These are phyloP conservation scores for Neopestalotiopsis rosae DNA, from an alignment of 2,329 filamentous ascomycete genomes.

Conservation along the genomic window DNA sequence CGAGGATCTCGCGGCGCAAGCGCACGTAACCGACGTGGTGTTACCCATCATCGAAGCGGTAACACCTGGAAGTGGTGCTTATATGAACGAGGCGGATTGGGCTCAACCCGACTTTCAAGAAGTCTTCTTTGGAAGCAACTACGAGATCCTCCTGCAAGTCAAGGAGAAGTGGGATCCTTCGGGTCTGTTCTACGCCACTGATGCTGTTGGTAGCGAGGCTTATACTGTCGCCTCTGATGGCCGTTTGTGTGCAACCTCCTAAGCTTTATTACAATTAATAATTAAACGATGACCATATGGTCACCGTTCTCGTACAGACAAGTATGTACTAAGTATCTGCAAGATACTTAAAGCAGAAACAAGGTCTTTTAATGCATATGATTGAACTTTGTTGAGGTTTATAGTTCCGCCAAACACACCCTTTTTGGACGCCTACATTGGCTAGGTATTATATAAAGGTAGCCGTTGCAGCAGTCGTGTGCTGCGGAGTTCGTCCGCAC, in stretches of 20 bases:
- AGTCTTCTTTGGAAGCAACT: constrained; percentile 43
- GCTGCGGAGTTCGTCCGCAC: no score
- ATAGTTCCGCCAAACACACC: no score
- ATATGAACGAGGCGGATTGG: constrained; percentile 49
- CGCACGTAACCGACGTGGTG: constrained; percentile 36
- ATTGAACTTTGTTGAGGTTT: no score
- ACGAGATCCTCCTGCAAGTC: constrained; percentile 37
- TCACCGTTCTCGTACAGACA: no score
- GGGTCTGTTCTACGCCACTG: constrained; percentile 44
- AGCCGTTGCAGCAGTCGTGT: no score
- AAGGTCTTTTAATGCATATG: no score
- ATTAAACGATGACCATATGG: no score
- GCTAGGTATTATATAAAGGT: no score
- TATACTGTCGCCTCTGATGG: constrained; percentile 43
- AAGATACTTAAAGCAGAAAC: no score
- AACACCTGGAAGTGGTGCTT: constrained; percentile 33
- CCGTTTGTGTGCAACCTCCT: constrained; percentile 37
- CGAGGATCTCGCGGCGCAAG: constrained; percentile 31
- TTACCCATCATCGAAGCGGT: constrained; percentile 32
- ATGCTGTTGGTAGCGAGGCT: constrained; percentile 47
- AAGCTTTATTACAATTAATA: no score
- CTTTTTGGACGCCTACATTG: no score
- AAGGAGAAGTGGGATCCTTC: constrained; percentile 49
- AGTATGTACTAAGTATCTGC: no score
- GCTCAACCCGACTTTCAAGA: constrained; percentile 38